These are phyloP conservation scores for Fusarium buxicola DNA, from an alignment of 2,329 filamentous ascomycete species.

Conservation along the genomic window DNA sequence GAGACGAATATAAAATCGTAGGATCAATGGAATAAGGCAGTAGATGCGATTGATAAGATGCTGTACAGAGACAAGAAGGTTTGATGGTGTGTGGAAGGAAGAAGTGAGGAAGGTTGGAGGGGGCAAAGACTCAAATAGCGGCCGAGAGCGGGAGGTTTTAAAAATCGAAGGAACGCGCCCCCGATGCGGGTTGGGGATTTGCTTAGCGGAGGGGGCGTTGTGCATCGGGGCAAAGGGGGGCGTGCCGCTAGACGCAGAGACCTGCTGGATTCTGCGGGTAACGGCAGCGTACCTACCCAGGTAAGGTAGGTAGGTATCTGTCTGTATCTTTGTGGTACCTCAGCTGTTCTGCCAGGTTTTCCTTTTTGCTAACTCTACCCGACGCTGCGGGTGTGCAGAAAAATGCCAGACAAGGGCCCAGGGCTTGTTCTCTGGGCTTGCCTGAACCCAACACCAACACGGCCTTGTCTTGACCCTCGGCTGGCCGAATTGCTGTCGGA, in stretches of 20 bases:
- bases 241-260: slow-evolving; percentile 16
- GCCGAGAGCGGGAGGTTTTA: slow-evolving; percentile 44
- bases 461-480: neutral
- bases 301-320: too few relatives aligned
- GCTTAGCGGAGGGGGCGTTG: slow-evolving; percentile 22
- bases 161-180: slow-evolving; percentile 36
- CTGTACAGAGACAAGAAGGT: neutral
- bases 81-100: too few relatives aligned
- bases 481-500: slow-evolving; percentile 5
- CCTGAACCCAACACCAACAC: neutral
- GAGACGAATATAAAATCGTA: neutral
- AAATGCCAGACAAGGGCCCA: slow-evolving; percentile 1
- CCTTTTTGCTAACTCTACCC: neutral
- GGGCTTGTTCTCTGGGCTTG: neutral
- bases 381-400: neutral
- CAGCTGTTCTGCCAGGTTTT: neutral
- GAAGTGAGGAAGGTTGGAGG: slow-evolving; percentile 8
- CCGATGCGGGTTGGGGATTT: slow-evolving; percentile 40
- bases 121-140: slow-evolving; percentile 38
- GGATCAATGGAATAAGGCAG: neutral
- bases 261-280: neutral
- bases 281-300: too few relatives aligned
- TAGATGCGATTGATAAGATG: slow-evolving; percentile 43
- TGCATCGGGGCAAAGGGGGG: slow-evolving; percentile 17
- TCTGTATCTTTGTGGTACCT: slow-evolving; percentile 6